Conservation (phyloP, 257 asterid genomes). For the Eustoma russellianum region DNA sequence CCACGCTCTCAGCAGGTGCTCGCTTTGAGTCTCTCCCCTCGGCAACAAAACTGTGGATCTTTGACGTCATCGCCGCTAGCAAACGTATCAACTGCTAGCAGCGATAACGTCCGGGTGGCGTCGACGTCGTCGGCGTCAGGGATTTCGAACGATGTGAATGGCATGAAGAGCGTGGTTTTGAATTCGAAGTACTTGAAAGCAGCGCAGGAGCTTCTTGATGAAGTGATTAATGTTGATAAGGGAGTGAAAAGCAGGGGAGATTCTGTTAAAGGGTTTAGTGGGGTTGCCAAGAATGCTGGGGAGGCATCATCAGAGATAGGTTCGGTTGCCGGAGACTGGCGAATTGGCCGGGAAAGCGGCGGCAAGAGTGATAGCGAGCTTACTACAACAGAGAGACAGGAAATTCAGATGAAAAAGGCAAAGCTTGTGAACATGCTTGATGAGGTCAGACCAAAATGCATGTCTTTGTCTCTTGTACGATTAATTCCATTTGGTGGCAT, state of each 20-base stretch:
- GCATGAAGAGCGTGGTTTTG: constrained; percentile 49
- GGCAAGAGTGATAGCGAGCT: constrained; percentile 53
- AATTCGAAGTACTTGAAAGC: constrained; percentile 76
- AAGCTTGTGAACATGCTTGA: constrained; percentile 97
- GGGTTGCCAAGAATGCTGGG: constrained; percentile 26
- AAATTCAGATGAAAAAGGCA: constrained; percentile 93
- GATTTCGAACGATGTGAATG: constrained; percentile 49
- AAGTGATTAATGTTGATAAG: constrained; percentile 78
- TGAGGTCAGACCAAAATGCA: constrained; percentile 46
- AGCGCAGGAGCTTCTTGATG: constrained; percentile 89
- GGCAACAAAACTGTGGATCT: constrained; percentile 23
- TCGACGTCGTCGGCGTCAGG: constrained; percentile 74
- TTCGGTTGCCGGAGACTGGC: constrained; percentile 16
- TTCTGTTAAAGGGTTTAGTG: constrained; percentile 19
- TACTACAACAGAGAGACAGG: constrained; percentile 75
- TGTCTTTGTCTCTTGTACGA: background rate
- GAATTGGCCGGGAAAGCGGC: constrained; percentile 31
- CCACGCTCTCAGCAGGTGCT: constrained; percentile 73
- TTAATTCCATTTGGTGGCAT: no score
- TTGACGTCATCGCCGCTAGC: constrained; percentile 9
- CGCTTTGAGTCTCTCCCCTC: constrained; percentile 70
- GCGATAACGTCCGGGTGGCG: constrained; percentile 39
- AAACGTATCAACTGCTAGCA: constrained; percentile 11
- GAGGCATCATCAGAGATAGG: constrained; percentile 20
- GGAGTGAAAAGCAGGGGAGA: constrained; percentile 29